phyloP scores from a whole-genome alignment of 2,329 filamentous ascomycete genomes.

The Colletotrichum filicis region DNA sequence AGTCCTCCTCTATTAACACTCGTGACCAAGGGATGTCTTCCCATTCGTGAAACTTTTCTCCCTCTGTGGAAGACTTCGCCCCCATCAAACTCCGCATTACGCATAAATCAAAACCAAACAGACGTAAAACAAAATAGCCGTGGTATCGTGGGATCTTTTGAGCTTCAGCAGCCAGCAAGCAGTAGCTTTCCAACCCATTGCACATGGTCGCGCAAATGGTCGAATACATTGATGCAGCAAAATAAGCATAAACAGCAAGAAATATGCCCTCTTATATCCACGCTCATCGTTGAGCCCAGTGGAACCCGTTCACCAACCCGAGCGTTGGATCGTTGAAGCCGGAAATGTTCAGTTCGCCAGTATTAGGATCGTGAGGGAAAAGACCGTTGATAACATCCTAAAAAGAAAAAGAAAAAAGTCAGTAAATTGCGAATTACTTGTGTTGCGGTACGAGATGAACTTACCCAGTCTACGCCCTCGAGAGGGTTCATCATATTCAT shows the following conservation, averaged over 20 bases:
- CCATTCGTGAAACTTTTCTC: neutral
- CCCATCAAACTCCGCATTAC: neutral
- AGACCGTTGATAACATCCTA: slow-evolving; percentile 50
- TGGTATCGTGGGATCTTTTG: neutral
- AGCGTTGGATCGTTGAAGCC: slow-evolving; percentile 51
- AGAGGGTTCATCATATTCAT: slow-evolving; percentile 38
- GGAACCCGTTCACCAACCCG: slow-evolving; percentile 38
- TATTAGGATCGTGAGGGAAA: slow-evolving; percentile 51
- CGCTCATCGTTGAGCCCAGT: slow-evolving; percentile 41
- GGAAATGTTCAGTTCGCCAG: slow-evolving; percentile 50
- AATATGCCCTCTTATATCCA: neutral
- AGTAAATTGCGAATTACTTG: neutral
- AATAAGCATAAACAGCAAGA: neutral
- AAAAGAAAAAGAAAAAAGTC: neutral
- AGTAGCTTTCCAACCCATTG: neutral
- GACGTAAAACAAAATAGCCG: neutral
- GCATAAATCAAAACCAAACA: neutral
- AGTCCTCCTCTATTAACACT: neutral
- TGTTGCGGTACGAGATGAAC: slow-evolving; percentile 40
- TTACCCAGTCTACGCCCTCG: slow-evolving; percentile 74
- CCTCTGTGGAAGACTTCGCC: neutral
- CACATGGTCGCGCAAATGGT: neutral
- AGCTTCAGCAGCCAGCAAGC: neutral
- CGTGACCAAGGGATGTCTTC: neutral
- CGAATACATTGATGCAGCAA: neutral